Conservation (phyloP, 805 yeast genomes). For the Metahyphopichia silvanorum region DNA sequence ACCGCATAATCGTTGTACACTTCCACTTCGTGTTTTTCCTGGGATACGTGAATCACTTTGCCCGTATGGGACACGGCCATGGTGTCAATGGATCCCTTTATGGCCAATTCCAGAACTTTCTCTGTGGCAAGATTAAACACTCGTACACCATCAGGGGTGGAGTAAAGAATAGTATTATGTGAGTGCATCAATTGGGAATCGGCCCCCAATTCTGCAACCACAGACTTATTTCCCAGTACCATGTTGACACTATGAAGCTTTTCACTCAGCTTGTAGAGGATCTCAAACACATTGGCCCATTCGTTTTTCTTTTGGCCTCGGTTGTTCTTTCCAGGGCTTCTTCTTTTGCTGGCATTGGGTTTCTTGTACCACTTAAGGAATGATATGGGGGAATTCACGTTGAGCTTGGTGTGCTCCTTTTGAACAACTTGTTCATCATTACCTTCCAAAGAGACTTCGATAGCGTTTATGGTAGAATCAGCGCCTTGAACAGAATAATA, state of each 20-base stretch:
- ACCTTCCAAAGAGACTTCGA: no score
- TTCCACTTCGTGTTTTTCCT: no score
- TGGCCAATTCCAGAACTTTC: no score
- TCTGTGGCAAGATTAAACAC: not conserved
- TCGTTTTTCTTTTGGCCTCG: constrained; percentile 9
- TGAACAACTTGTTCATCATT: not conserved
- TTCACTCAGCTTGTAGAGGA: constrained; percentile 12
- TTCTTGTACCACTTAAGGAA: constrained; percentile 3
- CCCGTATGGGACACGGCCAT: no score
- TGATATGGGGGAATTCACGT: not conserved
- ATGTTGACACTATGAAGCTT: constrained; percentile 12
- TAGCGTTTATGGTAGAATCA: no score
- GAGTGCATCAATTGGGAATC: not conserved
- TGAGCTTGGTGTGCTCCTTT: not conserved
- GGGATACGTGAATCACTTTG: no score
- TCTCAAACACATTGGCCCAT: constrained; percentile 10
- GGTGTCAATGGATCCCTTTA: no score
- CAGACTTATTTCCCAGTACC: constrained; percentile 9
- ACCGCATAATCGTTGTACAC: no score
- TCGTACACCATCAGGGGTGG: not conserved
- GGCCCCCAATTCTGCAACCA: not conserved
- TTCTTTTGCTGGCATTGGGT: not conserved
- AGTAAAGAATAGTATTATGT: not conserved
- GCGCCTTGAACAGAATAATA: no score
- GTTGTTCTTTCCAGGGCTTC: constrained; percentile 1